These are phyloP conservation scores for Skeletonema potamos DNA, from an alignment of 108 stramenopile species.

Conservation along the genomic window DNA sequence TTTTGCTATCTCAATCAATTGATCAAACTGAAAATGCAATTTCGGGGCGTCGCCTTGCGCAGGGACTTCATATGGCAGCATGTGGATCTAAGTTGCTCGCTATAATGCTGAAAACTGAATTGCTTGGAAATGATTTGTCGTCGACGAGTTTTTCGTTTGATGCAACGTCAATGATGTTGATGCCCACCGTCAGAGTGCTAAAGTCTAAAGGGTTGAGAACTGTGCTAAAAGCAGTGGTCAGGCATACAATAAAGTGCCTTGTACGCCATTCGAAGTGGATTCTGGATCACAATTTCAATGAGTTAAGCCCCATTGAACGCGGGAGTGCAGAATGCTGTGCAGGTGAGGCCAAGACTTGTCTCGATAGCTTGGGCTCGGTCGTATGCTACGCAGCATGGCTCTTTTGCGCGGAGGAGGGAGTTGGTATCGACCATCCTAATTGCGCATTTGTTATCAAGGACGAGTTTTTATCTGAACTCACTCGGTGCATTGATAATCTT, in stretches of 20 bases:
- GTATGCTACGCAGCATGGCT: conserved; percentile 39
- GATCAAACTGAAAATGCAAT: conserved; percentile 36
- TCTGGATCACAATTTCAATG: conserved; percentile 15
- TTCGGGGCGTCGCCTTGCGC: conserved; percentile 27
- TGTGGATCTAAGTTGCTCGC: conserved; percentile 39
- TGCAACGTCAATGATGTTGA: conserved; percentile 10
- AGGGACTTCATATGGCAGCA: conserved; percentile 40
- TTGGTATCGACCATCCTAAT: conserved; percentile 6
- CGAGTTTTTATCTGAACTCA: conserved; percentile 30
- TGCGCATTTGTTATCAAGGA: conserved; percentile 26
- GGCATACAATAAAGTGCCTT: conserved; percentile 25
- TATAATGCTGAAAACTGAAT: conserved; percentile 29
- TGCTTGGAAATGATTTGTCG: conserved; percentile 13
- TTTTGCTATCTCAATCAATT: conserved; percentile 28
- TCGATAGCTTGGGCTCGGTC: conserved; percentile 30
- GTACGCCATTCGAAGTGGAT: conserved; percentile 36
- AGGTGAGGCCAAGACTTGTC: conserved; percentile 28
- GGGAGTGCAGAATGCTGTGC: conserved; percentile 29
- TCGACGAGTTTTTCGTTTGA: conserved; percentile 14
- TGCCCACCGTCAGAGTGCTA: conserved; percentile 33
- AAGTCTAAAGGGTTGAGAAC: conserved; percentile 22
- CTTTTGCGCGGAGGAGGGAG: conserved; percentile 29
- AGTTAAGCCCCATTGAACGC: conserved; percentile 3
- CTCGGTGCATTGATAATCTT: conserved; percentile 15
- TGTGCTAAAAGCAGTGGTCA: conserved; percentile 35